phyloP scores from a whole-genome alignment of 345 rosid species.

The Eutrema yunnanense region DNA sequence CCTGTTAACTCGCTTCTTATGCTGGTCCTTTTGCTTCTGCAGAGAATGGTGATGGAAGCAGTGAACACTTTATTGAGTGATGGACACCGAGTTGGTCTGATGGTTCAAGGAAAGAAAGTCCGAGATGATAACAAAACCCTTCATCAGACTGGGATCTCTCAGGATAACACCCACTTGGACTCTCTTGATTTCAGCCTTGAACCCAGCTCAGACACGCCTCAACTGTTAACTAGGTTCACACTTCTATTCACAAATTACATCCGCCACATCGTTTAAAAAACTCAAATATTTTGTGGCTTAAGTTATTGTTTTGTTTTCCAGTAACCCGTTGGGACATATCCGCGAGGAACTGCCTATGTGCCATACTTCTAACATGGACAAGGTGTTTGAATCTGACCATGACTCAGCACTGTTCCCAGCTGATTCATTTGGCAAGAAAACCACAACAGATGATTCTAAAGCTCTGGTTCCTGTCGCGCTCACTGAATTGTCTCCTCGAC shows the following conservation, averaged over 20 bases:
- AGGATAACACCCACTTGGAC: slow-evolving; percentile 42
- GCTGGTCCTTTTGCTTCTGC: slow-evolving; percentile 14
- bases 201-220: slow-evolving; percentile 53
- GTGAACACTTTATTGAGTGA: slow-evolving; percentile 70
- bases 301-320: slow-evolving; percentile 21
- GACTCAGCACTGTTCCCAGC: slow-evolving; percentile 61
- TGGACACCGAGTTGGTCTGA: slow-evolving; percentile 69
- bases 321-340: slow-evolving; percentile 39
- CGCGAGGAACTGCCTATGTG: slow-evolving; percentile 33
- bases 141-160: slow-evolving; percentile 79
- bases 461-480: slow-evolving; percentile 40
- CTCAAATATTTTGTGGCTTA: neutral
- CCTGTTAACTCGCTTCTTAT: neutral
- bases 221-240: slow-evolving; percentile 52
- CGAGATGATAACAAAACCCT: slow-evolving; percentile 86
- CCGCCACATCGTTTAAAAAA: neutral
- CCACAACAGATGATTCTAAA: slow-evolving; percentile 44
- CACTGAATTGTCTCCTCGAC: slow-evolving; percentile 46
- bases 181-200: slow-evolving; percentile 83
- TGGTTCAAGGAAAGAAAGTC: slow-evolving; percentile 83
- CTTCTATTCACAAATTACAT: neutral
- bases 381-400: slow-evolving; percentile 57
- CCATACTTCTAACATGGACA: slow-evolving; percentile 33
- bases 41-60: slow-evolving; percentile 95
- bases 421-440: slow-evolving; percentile 38